These are phyloP conservation scores for Zoysia japonica DNA, from an alignment of 176 grass and related monocot species.

Conservation along the genomic window DNA sequence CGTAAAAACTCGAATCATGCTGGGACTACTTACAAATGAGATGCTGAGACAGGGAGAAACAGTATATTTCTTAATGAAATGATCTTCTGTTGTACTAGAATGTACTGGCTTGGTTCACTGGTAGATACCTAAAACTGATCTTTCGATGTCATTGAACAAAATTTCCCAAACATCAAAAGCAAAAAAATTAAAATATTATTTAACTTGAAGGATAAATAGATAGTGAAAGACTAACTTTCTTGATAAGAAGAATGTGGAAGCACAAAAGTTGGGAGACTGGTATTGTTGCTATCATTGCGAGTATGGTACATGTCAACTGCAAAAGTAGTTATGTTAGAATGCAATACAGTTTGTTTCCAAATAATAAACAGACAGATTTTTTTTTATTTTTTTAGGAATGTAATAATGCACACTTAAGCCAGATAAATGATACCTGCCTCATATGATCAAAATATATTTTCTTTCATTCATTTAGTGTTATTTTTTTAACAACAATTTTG, in stretches of 20 bases:
- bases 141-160: too few species aligned
- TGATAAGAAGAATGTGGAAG: slow-evolving; percentile 81
- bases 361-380: neutral
- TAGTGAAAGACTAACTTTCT: slow-evolving; percentile 51
- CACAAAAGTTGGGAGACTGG: slow-evolving; percentile 77
- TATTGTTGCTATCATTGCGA: slow-evolving; percentile 69
- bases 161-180: neutral
- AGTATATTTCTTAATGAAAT: too few species aligned
- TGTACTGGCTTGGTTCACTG: too few species aligned
- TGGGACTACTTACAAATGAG: too few species aligned
- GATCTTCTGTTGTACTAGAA: too few species aligned
- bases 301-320: slow-evolving; percentile 62
- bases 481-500: neutral
- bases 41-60: too few species aligned
- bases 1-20: too few species aligned
- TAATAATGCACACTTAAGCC: neutral
- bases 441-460: neutral
- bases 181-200: neutral
- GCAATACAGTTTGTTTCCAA: neutral
- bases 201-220: neutral
- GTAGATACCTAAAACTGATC: too few species aligned
- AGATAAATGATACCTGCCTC: neutral
- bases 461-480: neutral
- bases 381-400: neutral
- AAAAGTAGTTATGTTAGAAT: slow-evolving; percentile 30